Percentiles rank a stretch among this genome's conserved stretches.
Evolutionary conservation across 169 alveolate genomes (phyloP).

Genomic region (Plasmodium ovale): DNA sequence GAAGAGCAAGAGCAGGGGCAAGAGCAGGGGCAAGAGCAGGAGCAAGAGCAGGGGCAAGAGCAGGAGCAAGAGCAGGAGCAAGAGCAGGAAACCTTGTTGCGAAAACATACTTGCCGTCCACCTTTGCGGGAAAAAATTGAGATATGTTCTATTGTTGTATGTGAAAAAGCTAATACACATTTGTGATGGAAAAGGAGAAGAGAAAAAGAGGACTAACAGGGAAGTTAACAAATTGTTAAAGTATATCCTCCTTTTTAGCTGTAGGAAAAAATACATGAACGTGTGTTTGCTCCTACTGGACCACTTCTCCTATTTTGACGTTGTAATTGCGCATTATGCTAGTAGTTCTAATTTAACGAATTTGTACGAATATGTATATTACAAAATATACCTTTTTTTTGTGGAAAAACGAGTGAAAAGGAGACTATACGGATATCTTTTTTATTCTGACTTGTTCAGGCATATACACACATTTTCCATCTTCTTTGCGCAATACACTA

Average conservation of each 20-base stretch:
- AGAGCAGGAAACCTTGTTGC: background rate
- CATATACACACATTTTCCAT: slow-evolving; percentile 7
- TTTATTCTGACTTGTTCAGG: slow-evolving; percentile 7
- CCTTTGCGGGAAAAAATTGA: slow-evolving; percentile 6
- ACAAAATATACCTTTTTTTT: slow-evolving; percentile 28
- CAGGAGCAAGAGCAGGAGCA: background rate
- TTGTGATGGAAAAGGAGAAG: background rate
- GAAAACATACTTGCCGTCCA: slow-evolving; percentile 7
- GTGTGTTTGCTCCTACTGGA: slow-evolving; percentile 11
- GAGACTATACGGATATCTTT: slow-evolving; percentile 40
- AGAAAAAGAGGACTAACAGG: background rate
- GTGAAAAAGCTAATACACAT: slow-evolving; percentile 29
- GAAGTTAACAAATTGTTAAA: background rate
- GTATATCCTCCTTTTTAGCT: slow-evolving; percentile 29
- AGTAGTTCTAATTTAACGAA: background rate
- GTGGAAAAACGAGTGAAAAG: slow-evolving; percentile 28
- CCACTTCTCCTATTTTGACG: slow-evolving; percentile 16
- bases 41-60: background rate
- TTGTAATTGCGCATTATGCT: slow-evolving; percentile 11
- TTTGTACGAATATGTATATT: slow-evolving; percentile 38
- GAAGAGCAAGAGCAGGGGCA: background rate
- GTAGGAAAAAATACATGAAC: slow-evolving; percentile 10
- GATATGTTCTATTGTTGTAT: slow-evolving; percentile 52
- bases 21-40: background rate
- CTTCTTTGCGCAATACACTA: slow-evolving; percentile 1